Evolutionary conservation across 345 rosid genomes (phyloP).

Genomic region (Cardamine resedifolia): DNA sequence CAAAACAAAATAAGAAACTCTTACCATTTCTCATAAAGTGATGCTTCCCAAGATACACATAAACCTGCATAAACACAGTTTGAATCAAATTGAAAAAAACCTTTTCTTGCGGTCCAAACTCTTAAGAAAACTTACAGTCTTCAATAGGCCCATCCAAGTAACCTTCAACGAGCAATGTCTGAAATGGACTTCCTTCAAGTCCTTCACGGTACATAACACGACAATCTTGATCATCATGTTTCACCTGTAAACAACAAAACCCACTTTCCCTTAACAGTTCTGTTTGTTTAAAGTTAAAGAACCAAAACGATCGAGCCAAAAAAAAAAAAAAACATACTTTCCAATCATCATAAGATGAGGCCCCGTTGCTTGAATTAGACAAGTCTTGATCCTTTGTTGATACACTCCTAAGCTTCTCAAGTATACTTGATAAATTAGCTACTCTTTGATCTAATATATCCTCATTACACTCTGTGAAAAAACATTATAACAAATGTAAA

Average conservation of each 20-base stretch:
- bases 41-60: conserved; percentile 80
- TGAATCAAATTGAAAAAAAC: conserved; percentile 9
- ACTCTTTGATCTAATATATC: conserved; percentile 58
- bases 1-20: background rate
- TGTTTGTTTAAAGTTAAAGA: background rate
- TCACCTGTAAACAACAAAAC: conserved; percentile 48
- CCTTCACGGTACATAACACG: conserved; percentile 97
- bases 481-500: background rate
- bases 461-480: conserved; percentile 51
- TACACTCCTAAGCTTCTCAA: conserved; percentile 87
- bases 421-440: conserved; percentile 56
- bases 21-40: conserved; percentile 80
- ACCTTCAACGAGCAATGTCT: conserved; percentile 92
- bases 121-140: conserved; percentile 58
- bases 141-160: conserved; percentile 83
- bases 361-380: conserved; percentile 41
- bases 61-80: conserved; percentile 56
- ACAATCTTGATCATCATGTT: conserved; percentile 74
- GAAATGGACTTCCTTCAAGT: conserved; percentile 75
- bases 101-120: background rate
- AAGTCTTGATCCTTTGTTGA: conserved; percentile 46
- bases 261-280: background rate
- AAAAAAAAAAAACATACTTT: conserved; percentile 54
- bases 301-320: background rate
- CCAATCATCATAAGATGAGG: conserved; percentile 65